Evolutionary conservation across 2,329 filamentous ascomycete genomes (phyloP), one percentile per base, ranked within the genome.

Genomic region (Pseudogymnoascus sp.): DNA sequence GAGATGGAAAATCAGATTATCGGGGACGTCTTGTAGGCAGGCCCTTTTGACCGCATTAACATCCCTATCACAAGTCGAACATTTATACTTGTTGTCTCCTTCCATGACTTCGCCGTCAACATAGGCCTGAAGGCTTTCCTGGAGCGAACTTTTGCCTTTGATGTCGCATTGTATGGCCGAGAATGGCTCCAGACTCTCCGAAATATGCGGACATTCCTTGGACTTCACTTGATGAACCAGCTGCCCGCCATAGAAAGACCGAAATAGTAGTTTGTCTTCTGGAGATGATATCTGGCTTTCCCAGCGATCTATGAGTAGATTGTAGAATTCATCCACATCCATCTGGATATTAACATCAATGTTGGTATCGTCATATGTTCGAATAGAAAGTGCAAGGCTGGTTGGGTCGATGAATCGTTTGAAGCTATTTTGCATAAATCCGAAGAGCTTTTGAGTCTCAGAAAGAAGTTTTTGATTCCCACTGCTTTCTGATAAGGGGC

Each of bases 271-370:
- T 75, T 90, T 96, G 35, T 86, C 84, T n/a, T 86, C 81, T 1
- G 80, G 75, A 8, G 83, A 82, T 16, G 83, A 75, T 67, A 98
- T 85, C 70, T 96, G 91, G 7, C 85, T 84, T 72, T 99, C 96
- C 84, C 92, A 92, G 26, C 92, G 85, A 74, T 96, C 92, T 70
- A 98, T 95, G 0, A 99, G 82, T 4, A 96, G 82, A 70, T 95
- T 96, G 78, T 96, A 98, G 73, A 98, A 99, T 73, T 97, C 93
- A 69, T 98, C 95, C 4, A 97, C 95, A 72, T 99, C 95, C 91
- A 99, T 98, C 75, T 99, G 95, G 64, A 90, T 86, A 63, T 88
- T 86, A 26, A 96, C 88, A 74, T 98, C 92, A 66, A 99, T 96
- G 14, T 84, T 81, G 2, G 86, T 83, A 64, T 92, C 89, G 37